Evolutionary conservation across 495 filamentous ascomycete species (phyloP).

Genomic region (Aspergillus incahuasiensis): DNA sequence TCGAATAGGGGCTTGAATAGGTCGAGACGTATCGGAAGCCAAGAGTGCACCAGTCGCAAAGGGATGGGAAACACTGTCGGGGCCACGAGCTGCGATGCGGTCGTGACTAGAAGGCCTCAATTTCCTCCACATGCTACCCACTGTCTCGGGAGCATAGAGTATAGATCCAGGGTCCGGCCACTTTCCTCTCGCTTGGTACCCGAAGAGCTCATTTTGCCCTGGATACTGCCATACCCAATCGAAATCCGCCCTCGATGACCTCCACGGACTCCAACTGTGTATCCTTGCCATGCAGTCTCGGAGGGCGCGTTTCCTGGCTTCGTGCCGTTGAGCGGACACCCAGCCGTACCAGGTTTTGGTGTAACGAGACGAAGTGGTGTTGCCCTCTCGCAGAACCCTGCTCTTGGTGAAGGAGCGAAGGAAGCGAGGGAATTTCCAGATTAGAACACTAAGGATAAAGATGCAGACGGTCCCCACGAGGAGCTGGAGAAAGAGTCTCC

Average conservation of each 20-base stretch:
- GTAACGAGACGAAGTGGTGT: conserved; percentile 30
- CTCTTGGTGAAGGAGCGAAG: conserved; percentile 31
- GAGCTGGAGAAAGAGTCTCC: conserved; percentile 29
- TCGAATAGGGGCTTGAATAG: not conserved
- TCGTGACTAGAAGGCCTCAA: not conserved
- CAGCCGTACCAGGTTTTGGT: conserved; percentile 46
- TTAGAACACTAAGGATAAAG: conserved; percentile 35
- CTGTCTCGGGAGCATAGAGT: conserved; percentile 24
- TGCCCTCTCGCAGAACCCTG: conserved; percentile 32
- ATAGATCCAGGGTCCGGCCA: conserved; percentile 23
- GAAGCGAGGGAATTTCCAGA: conserved; percentile 41
- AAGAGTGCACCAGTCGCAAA: conserved; percentile 10
- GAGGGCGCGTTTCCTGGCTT: conserved; percentile 26
- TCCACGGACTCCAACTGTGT: conserved; percentile 31
- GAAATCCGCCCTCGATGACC: conserved; percentile 31
- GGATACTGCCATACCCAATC: conserved; percentile 44
- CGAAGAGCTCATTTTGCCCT: conserved; percentile 19
- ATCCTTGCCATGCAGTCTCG: conserved; percentile 18
- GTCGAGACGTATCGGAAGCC: not conserved
- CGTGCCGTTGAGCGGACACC: conserved; percentile 31
- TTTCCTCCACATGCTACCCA: conserved; percentile 29
- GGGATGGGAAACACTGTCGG: not conserved
- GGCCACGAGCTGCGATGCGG: no score
- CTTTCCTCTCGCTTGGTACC: conserved; percentile 13
- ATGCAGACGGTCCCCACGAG: conserved; percentile 37